Evolutionary conservation across 805 yeast species (phyloP).

Genomic region (Metschnikowia cerradonensis): DNA sequence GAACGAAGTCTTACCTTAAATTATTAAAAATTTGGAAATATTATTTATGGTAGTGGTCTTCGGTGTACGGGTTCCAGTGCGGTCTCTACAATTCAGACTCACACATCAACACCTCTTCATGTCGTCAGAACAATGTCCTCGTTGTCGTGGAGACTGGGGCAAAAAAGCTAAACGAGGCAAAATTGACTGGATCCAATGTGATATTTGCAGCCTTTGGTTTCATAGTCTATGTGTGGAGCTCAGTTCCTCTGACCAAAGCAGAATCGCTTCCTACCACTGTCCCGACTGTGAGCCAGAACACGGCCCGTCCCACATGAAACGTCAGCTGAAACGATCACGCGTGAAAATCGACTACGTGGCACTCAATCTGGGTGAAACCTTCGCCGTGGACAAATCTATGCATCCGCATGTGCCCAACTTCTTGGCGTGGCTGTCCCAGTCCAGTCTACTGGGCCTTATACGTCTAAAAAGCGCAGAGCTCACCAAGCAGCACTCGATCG

Average conservation of each 20-base stretch:
- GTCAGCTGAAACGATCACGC: slow-evolving; percentile 52
- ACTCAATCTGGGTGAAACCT: slow-evolving; percentile 65
- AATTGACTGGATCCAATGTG: slow-evolving; percentile 54
- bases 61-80: slow-evolving; percentile 1
- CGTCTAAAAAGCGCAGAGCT: slow-evolving; percentile 33
- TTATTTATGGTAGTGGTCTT: too few relatives aligned
- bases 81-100: not conserved
- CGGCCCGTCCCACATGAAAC: slow-evolving; percentile 49
- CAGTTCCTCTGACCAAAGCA: slow-evolving; percentile 25
- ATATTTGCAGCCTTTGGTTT: slow-evolving; percentile 50
- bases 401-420: slow-evolving; percentile 49
- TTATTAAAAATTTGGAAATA: too few relatives aligned
- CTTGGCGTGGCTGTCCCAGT: slow-evolving; percentile 1
- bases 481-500: slow-evolving; percentile 32
- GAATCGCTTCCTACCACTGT: slow-evolving; percentile 54
- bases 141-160: slow-evolving; percentile 5
- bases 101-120: not conserved
- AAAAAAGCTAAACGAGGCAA: not conserved
- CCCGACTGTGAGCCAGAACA: slow-evolving; percentile 36
- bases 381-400: slow-evolving; percentile 41
- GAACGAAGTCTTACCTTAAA: too few relatives aligned
- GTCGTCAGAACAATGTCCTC: slow-evolving; percentile 10
- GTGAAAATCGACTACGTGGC: slow-evolving; percentile 74
- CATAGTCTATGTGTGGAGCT: slow-evolving; percentile 45
- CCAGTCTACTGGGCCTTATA: slow-evolving; percentile 8